Percentiles rank a stretch among this genome's conserved stretches.
These are phyloP conservation scores for Taphrina wiesneri DNA, from an alignment of 1,139 yeast species.

Conservation along the genomic window DNA sequence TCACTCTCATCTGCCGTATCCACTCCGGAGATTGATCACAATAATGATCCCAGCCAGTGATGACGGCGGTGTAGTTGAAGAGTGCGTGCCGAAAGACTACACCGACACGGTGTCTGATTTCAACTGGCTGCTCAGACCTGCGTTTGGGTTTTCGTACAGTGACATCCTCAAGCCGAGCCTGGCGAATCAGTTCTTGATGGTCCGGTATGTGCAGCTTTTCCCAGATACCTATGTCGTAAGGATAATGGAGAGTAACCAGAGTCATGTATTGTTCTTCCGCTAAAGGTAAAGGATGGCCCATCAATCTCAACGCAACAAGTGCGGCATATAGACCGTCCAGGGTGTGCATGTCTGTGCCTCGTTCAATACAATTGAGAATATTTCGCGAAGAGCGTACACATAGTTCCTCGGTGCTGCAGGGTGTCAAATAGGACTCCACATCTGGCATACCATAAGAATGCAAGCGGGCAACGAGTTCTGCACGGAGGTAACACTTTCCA, in stretches of 20 bases:
- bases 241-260: slow-evolving; percentile 1
- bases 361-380: slow-evolving; percentile 13
- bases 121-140: slow-evolving; percentile 9
- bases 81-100: slow-evolving; percentile 7
- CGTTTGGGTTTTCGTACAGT: slow-evolving; percentile 8
- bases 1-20: slow-evolving; percentile 13
- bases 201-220: not conserved
- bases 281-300: slow-evolving; percentile 7
- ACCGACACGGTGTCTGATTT: slow-evolving; percentile 6
- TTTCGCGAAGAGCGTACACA: slow-evolving; percentile 13
- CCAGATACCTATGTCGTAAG: slow-evolving; percentile 20
- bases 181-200: slow-evolving; percentile 8
- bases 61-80: slow-evolving; percentile 5
- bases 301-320: slow-evolving; percentile 2
- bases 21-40: slow-evolving; percentile 13
- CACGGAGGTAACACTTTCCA: slow-evolving; percentile 3
- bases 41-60: slow-evolving; percentile 11
- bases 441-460: slow-evolving; percentile 7
- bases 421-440: not conserved
- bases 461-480: slow-evolving; percentile 4
- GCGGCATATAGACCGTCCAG: slow-evolving; percentile 10
- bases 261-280: slow-evolving; percentile 14
- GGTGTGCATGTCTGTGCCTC: slow-evolving; percentile 6
- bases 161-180: slow-evolving; percentile 13
- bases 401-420: not conserved